Base-by-base conservation (phyloP, 2,329 filamentous ascomycete genomes). In the Xylariaceae sp. region DNA sequence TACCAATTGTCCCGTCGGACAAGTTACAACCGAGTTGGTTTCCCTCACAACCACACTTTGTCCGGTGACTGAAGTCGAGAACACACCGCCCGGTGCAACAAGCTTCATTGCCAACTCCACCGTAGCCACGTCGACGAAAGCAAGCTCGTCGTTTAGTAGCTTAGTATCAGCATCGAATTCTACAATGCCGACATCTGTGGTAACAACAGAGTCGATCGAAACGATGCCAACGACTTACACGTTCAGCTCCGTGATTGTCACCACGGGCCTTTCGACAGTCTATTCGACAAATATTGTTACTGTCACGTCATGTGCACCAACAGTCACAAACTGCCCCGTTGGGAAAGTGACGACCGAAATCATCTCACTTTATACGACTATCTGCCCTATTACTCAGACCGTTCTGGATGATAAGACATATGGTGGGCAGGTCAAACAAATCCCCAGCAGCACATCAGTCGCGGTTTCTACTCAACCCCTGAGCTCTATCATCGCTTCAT, bases 331-430 rank as follows among this genome's bases (percentile, higher is more conserved):
- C 42, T 66, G 64, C 35, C 60, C 63, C 1, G 62, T 58, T 3
- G 62, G 62, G 9, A 45, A 60, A 27, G 58, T 65, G 9, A 66
- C 60, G 6, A 66, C 63, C 10, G 57, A 66, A 35, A 56, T 55
- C 18, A 51, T 64, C 11, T 65, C 62, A 11, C 32, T 61, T 14
- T 66, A 64, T 32, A 66, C 64, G 5, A 66, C 64, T 3, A 46
- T 66, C 35, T 66, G 62, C 38, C 62, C 64, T n/a, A 55, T 66
- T 11, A 64, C 62, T 11, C 52, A 62, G 9, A 63, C 61, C n/a
- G 31, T 64, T n/a, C 50, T 64, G 36, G 62, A 64, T 47, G 61
- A 57, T 10, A 62, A 48, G 31, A 64, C 62, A 1, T 64, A 52
- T 18, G 56, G 52, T 40, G 57, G 55, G 45, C 50, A 49, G 10